Evolutionary conservation across 2,329 filamentous ascomycete species (phyloP).

Genomic region (Verticillium tricorpus): DNA sequence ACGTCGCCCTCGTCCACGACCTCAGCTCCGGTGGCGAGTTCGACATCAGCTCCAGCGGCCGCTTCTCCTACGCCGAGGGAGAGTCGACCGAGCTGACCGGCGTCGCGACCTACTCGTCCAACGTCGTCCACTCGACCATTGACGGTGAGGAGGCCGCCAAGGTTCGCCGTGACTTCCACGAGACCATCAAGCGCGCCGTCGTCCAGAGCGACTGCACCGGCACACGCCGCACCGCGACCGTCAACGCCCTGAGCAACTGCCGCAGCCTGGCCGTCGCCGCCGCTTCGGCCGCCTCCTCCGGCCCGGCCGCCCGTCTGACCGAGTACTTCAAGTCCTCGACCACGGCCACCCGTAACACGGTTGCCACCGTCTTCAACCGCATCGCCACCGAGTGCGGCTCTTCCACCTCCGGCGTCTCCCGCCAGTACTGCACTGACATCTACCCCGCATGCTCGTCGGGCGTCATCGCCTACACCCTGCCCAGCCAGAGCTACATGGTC

Average conservation of each 20-base stretch:
- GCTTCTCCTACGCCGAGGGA: conserved; percentile 49
- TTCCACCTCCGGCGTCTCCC: conserved; percentile 39
- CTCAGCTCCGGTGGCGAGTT: conserved; percentile 47
- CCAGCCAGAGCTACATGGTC: conserved; percentile 48
- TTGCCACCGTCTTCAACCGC: conserved; percentile 45
- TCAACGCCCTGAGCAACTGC: conserved; percentile 50
- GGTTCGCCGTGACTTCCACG: conserved; percentile 40
- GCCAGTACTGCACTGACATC: conserved; percentile 56
- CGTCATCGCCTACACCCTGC: conserved; percentile 59
- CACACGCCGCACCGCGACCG: conserved; percentile 35
- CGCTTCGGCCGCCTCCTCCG: conserved; percentile 44
- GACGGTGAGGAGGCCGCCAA: conserved; percentile 50
- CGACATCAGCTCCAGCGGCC: conserved; percentile 50
- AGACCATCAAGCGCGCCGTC: conserved; percentile 40
- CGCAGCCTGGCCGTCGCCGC: conserved; percentile 48
- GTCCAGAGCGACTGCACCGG: conserved; percentile 52
- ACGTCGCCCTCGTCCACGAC: conserved; percentile 52
- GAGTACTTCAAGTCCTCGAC: conserved; percentile 62
- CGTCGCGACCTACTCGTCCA: conserved; percentile 53
- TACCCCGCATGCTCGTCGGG: conserved; percentile 25
- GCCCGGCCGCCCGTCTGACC: conserved; percentile 41
- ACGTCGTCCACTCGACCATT: conserved; percentile 52
- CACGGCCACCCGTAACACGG: conserved; percentile 37
- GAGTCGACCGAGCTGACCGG: conserved; percentile 49
- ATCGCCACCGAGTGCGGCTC: conserved; percentile 53